Conservation (phyloP, 352 stramenopile species). For the Phytophthora europaea region DNA sequence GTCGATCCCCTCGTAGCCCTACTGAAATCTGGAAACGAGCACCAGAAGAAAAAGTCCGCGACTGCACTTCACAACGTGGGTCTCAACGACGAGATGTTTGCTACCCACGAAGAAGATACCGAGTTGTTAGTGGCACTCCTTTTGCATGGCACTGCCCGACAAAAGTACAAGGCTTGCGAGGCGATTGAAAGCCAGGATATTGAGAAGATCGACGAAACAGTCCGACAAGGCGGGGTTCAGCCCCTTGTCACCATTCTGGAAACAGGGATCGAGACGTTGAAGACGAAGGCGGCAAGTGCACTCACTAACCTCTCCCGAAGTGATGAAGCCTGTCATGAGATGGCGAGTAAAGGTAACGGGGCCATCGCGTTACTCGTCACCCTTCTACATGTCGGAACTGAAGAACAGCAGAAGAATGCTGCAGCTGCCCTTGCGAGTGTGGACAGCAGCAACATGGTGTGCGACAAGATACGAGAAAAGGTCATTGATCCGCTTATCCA, state of each 20-base stretch:
- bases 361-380: neutral
- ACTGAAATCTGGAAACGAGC: neutral
- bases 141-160: too few species aligned
- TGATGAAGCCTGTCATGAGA: neutral
- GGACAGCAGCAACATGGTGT: neutral
- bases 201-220: neutral
- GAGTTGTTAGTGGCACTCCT: too few species aligned
- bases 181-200: too few species aligned
- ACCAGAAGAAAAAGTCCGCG: neutral
- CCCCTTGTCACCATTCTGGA: neutral
- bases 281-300: neutral
- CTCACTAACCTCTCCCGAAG: neutral
- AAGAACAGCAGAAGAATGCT: neutral
- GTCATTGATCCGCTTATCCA: neutral
- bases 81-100: too few species aligned
- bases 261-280: neutral
- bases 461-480: neutral
- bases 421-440: neutral
- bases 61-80: too few species aligned
- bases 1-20: too few species aligned
- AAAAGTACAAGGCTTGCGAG: too few species aligned
- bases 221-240: too few species aligned
- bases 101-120: too few species aligned
- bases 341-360: too few species aligned
- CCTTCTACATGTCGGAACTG: neutral